Base-by-base conservation (phyloP, 192 early-diverging fungal species). In the Pilaira anomala region DNA sequence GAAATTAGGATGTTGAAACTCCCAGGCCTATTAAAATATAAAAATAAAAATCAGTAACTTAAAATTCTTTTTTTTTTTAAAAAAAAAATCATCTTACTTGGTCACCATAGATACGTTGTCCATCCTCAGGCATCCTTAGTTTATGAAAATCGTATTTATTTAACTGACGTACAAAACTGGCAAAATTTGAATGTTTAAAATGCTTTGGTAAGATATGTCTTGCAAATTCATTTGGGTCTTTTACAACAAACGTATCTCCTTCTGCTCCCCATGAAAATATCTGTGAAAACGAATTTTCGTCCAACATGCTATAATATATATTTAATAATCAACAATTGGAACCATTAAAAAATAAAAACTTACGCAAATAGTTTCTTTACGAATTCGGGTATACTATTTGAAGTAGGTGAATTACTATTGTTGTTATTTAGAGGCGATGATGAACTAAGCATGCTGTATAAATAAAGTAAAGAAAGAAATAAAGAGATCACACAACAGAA, bases 61-160 rank as follows among this genome's bases (percentile, higher is more conserved):
- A 24, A 40, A 40, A 29, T 5, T 18, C 29, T 30, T 30, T 39
- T 44, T 39, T 46, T 42, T 64, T 18, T 36, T 58, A n/a, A n/a
- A n/a, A n/a, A n/a, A n/a, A n/a, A n/a, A n/a, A n/a, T n/a, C 55
- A 28, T 68, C 40, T 26, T 81, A 85, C 81, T 80, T 81, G 82
- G 42, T 83, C 76, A 16, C 85, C 84, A 56, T 86, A 81, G 8
- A 67, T 68, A 11, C 64, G 57, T 7, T 66, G 50, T 9, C 69
- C 72, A 29, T 87, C 83, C 21, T 81, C 75, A 33, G 77, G 64
- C 33, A 80, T 79, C 49, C 81, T 81, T 53, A 88, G 78, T 65
- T 90, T 91, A 71, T 87, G 85, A 70, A 91, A 91, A 60, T 83
- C 88, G 56, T 89, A 91, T 62, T 86, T 89, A 76, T 90, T 90